Percentiles rank a stretch among this genome's conserved stretches.
These are phyloP conservation scores for Lichtheimia hyalospora DNA, from an alignment of 371 early-diverging fungal species.

Conservation along the genomic window DNA sequence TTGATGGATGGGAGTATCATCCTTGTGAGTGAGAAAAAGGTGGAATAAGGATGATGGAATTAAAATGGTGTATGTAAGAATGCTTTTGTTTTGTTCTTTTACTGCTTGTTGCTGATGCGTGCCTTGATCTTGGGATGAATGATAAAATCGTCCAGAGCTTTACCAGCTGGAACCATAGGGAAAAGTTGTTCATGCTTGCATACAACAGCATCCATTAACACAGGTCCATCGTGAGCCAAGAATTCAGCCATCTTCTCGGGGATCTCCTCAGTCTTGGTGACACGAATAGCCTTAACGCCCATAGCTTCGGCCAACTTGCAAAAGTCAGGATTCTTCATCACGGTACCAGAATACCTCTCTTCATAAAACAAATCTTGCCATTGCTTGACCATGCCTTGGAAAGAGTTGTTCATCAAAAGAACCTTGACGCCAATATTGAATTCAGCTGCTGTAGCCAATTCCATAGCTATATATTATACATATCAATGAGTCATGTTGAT, in stretches of 20 bases:
- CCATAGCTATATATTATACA: conserved; percentile 62
- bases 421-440: conserved; percentile 97
- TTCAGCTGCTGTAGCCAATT: conserved; percentile 93
- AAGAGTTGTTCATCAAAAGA: conserved; percentile 93
- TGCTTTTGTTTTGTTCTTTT: conserved; percentile 2
- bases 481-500: no score
- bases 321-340: conserved; percentile 98
- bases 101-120: background rate
- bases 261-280: conserved; percentile 79
- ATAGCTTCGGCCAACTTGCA: conserved; percentile 95
- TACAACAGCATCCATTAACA: conserved; percentile 88
- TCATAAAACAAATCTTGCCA: conserved; percentile 98
- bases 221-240: conserved; percentile 82
- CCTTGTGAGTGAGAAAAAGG: background rate
- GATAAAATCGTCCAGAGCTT: conserved; percentile 85
- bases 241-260: conserved; percentile 90
- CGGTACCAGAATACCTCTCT: conserved; percentile 90
- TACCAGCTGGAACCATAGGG: conserved; percentile 98
- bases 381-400: conserved; percentile 99
- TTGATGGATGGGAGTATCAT: no score
- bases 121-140: conserved; percentile 52
- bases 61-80: background rate
- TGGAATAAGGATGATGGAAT: background rate
- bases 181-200: conserved; percentile 91
- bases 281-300: conserved; percentile 87